Conservation (phyloP, 305 asterid genomes). For the Solanum hybrid region DNA sequence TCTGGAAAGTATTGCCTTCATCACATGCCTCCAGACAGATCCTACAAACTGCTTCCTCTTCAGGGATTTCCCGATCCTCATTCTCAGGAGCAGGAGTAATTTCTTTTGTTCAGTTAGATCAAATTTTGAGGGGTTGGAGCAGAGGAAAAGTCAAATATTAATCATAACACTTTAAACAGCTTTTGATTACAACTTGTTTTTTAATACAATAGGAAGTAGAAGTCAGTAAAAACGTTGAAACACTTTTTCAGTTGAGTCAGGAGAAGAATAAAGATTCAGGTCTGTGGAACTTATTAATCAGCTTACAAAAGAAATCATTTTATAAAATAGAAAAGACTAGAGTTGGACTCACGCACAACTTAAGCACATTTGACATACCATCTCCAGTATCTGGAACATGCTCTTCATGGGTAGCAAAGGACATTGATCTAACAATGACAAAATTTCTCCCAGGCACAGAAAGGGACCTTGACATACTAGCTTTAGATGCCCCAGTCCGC, state of each 20-base stretch:
- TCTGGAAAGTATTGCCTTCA: slow-evolving; percentile 60
- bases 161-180: background rate
- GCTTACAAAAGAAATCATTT: background rate
- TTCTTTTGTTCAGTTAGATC: slow-evolving; percentile 36
- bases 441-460: slow-evolving; percentile 66
- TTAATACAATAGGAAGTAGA: background rate
- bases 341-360: background rate
- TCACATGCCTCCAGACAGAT: slow-evolving; percentile 78
- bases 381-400: slow-evolving; percentile 35
- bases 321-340: background rate
- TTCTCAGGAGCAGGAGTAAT: slow-evolving; percentile 46
- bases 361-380: slow-evolving; percentile 41
- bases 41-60: slow-evolving; percentile 93
- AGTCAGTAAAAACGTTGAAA: background rate
- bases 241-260: background rate
- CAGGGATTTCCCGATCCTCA: slow-evolving; percentile 87
- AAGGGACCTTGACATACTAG: slow-evolving; percentile 63
- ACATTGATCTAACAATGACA: slow-evolving; percentile 63
- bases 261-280: background rate
- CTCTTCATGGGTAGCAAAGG: slow-evolving; percentile 48
- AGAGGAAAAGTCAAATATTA: background rate
- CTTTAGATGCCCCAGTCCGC: slow-evolving; percentile 42
- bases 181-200: background rate
- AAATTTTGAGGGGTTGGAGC: background rate
- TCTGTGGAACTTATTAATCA: background rate